Evolutionary conservation across 2,329 filamentous ascomycete species (phyloP).

Genomic region (Scorias spongiosa): DNA sequence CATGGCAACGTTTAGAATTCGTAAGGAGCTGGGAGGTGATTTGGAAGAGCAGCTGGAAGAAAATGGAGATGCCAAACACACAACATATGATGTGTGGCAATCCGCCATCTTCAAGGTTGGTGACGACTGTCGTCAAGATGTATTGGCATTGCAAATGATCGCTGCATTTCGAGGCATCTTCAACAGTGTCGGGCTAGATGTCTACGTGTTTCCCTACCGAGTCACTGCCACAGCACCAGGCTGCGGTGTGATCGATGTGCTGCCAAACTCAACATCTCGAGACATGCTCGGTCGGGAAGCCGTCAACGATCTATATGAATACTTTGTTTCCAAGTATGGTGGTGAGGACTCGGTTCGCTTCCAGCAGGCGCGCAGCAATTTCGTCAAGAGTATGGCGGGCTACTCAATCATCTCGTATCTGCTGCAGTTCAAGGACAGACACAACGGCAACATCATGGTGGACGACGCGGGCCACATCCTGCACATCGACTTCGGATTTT

Average conservation of each 20-base stretch:
- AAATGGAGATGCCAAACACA: constrained; percentile 14
- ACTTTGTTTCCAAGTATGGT: constrained; percentile 94
- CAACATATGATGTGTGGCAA: constrained; percentile 87
- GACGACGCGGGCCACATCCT: constrained; percentile 94
- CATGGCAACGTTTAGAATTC: constrained; percentile 97
- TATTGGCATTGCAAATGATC: constrained; percentile 94
- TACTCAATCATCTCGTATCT: constrained; percentile 96
- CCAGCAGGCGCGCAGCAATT: constrained; percentile 89
- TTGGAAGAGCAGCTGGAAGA: constrained; percentile 14
- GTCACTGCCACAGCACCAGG: constrained; percentile 95
- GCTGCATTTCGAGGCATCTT: constrained; percentile 95
- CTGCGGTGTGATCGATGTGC: constrained; percentile 93
- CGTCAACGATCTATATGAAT: constrained; percentile 95
- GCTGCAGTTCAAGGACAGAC: constrained; percentile 95
- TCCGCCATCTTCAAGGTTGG: constrained; percentile 99
- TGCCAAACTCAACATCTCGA: constrained; percentile 93
- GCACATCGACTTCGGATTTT: constrained; percentile 98
- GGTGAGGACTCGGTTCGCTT: constrained; percentile 90
- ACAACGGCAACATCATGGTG: constrained; percentile 99
- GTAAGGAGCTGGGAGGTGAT: constrained; percentile 52
- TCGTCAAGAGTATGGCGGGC: constrained; percentile 98
- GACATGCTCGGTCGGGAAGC: constrained; percentile 98
- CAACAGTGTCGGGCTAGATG: constrained; percentile 83
- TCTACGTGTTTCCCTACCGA: constrained; percentile 92
- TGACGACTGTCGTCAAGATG: constrained; percentile 94